A percentile compares a stretch with the other conserved stretches of the same genome.
These are phyloP conservation scores for Abrus pulchellus DNA, from an alignment of 306 rosid species.

Conservation along the genomic window DNA sequence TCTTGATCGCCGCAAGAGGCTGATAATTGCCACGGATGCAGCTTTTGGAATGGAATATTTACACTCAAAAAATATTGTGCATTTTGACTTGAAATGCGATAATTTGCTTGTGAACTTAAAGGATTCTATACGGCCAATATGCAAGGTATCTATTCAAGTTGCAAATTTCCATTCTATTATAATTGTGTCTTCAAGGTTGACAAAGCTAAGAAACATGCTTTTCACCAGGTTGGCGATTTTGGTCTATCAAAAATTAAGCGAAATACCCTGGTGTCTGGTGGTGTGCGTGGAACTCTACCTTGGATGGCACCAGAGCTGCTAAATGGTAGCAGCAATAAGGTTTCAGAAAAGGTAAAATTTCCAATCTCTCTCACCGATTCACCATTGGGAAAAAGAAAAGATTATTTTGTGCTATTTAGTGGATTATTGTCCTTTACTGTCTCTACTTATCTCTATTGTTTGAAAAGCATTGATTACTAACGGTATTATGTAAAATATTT, in stretches of 20 bases:
- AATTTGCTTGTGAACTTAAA: slow-evolving; percentile 88
- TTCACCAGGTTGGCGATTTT: slow-evolving; percentile 84
- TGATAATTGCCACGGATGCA: slow-evolving; percentile 93
- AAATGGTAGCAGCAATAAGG: slow-evolving; percentile 88
- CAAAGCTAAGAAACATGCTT: slow-evolving; percentile 30
- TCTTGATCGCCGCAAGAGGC: slow-evolving; percentile 88
- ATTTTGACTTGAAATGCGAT: slow-evolving; percentile 93
- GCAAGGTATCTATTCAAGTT: slow-evolving; percentile 68
- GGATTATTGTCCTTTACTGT: slow-evolving; percentile 29
- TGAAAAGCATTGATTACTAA: slow-evolving; percentile 24
- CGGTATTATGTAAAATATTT: slow-evolving; percentile 31
- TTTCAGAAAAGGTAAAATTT: slow-evolving; percentile 79
- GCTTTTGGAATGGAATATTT: slow-evolving; percentile 97
- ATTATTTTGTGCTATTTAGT: not conserved
- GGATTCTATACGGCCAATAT: slow-evolving; percentile 86
- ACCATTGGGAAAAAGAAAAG: not conserved
- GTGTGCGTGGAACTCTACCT: slow-evolving; percentile 90
- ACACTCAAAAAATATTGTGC: slow-evolving; percentile 87
- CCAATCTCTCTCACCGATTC: slow-evolving; percentile 3
- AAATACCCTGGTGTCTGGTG: slow-evolving; percentile 89
- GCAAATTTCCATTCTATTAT: slow-evolving; percentile 18
- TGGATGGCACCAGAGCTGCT: slow-evolving; percentile 97
- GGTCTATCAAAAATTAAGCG: slow-evolving; percentile 90
- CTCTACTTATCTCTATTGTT: slow-evolving; percentile 34
- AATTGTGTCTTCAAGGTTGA: not conserved